Conservation (phyloP, 192 early-diverging fungal genomes). For the Phlyctochytrium arcticum region DNA sequence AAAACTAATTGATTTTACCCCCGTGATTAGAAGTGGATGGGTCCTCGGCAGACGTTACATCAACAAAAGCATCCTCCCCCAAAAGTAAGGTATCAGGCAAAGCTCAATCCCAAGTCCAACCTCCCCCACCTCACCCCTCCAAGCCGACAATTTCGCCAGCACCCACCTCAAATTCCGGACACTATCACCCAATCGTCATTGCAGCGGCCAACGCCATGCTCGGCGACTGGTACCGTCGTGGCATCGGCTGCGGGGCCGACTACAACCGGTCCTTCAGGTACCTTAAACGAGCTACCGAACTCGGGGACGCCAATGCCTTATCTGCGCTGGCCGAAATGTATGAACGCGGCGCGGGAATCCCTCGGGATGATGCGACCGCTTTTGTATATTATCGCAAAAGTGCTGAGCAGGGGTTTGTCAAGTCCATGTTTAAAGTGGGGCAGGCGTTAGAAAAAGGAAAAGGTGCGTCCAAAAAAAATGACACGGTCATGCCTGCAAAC, state of each 20-base stretch:
- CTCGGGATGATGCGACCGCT: conserved; percentile 23
- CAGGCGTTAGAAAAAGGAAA: conserved; percentile 26
- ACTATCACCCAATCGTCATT: not conserved
- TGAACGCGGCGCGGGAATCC: conserved; percentile 28
- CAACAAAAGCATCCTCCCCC: too few relatives aligned
- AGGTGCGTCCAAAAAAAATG: conserved; percentile 14
- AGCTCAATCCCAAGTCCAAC: too few relatives aligned
- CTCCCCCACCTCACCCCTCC: too few relatives aligned
- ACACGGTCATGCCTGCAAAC: not conserved
- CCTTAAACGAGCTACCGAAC: conserved; percentile 14
- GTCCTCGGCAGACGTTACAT: too few relatives aligned
- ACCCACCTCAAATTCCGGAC: not conserved
- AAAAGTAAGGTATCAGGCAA: too few relatives aligned
- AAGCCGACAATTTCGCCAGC: too few relatives aligned
- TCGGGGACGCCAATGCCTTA: conserved; percentile 15
- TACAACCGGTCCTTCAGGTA: conserved; percentile 26
- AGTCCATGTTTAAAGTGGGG: conserved; percentile 26
- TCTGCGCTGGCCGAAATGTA: conserved; percentile 28
- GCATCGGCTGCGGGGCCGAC: conserved; percentile 17
- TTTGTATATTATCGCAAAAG: conserved; percentile 22
- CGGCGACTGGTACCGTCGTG: conserved; percentile 34
- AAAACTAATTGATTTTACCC: too few relatives aligned
- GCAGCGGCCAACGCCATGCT: conserved; percentile 21
- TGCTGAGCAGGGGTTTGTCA: conserved; percentile 18
- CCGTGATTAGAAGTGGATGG: too few relatives aligned